Evolutionary conservation across 2,329 filamentous ascomycete species (phyloP).

Genomic region (Teratosphaeriaceae sp.): DNA sequence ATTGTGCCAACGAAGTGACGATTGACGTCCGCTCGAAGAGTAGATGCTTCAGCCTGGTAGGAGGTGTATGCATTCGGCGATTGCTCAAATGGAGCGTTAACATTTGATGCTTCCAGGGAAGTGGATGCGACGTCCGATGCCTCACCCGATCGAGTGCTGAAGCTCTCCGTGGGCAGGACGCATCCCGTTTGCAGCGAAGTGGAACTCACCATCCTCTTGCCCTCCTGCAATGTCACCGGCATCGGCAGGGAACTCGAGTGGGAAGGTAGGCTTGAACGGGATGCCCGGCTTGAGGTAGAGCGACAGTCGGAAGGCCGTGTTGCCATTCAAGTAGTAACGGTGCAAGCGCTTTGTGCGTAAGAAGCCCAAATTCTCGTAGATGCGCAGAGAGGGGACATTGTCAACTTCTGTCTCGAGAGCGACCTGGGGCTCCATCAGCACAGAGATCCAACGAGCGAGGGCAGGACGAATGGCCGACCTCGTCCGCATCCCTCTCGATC

Average conservation of each 20-base stretch:
- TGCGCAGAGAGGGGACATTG: constrained; percentile 79
- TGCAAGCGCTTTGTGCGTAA: constrained; percentile 87
- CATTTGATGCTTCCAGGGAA: too few species aligned
- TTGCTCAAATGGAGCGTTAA: too few species aligned
- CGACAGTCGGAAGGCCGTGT: constrained; percentile 84
- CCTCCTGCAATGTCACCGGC: too few species aligned
- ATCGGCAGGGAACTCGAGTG: constrained; percentile 21
- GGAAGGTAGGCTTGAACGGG: constrained; percentile 33
- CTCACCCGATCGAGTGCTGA: too few species aligned
- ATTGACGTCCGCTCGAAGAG: too few species aligned
- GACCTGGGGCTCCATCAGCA: constrained; percentile 47
- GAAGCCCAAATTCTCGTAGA: constrained; percentile 92
- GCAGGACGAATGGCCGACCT: constrained; percentile 40
- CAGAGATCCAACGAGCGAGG: neutral
- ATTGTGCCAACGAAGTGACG: too few species aligned
- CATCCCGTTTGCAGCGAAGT: too few species aligned
- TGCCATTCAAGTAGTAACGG: constrained; percentile 94
- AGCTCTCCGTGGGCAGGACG: too few species aligned
- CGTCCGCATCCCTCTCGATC: constrained; percentile 75
- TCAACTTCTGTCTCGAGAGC: constrained; percentile 94
- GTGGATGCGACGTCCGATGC: too few species aligned
- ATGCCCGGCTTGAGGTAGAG: constrained; percentile 65
- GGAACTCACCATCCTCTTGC: too few species aligned
- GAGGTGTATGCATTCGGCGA: too few species aligned
- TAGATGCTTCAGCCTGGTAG: too few species aligned